phyloP scores from a whole-genome alignment of 345 rosid genomes.

The Aurinia saxatilis region DNA sequence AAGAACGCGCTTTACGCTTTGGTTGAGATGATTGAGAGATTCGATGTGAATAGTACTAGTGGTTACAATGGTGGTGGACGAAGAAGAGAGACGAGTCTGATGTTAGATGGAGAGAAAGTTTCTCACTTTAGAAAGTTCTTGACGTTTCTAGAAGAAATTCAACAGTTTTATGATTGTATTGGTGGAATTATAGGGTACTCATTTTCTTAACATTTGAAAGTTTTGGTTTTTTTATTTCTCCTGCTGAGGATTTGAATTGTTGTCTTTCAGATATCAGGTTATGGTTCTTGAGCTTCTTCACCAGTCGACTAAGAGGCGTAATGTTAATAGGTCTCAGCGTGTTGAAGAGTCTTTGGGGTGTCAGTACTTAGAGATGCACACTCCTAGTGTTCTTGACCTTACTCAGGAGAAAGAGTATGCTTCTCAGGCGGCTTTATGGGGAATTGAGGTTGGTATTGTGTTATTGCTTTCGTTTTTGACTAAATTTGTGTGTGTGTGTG shows the following conservation, averaged over 20 bases:
- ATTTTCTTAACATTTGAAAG: neutral
- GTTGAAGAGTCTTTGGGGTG: slow-evolving; percentile 42
- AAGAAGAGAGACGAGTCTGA: slow-evolving; percentile 18
- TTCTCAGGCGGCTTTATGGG: slow-evolving; percentile 91
- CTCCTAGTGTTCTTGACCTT: slow-evolving; percentile 72
- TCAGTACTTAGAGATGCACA: slow-evolving; percentile 62
- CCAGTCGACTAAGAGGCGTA: slow-evolving; percentile 42
- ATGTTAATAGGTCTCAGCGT: slow-evolving; percentile 31
- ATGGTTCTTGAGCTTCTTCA: slow-evolving; percentile 75
- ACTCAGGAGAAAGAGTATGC: slow-evolving; percentile 62
- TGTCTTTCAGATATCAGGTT: slow-evolving; percentile 72
- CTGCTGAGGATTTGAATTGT: slow-evolving; percentile 10
- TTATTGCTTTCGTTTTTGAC: neutral
- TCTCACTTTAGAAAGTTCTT: slow-evolving; percentile 46
- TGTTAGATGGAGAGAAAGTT: slow-evolving; percentile 37
- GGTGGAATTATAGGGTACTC: slow-evolving; percentile 87
- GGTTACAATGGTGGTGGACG: slow-evolving; percentile 20
- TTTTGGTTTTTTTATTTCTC: too few species aligned
- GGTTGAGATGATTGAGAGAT: slow-evolving; percentile 73
- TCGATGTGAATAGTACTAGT: slow-evolving; percentile 36
- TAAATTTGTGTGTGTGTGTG: neutral
- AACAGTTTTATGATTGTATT: slow-evolving; percentile 77
- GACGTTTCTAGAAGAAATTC: slow-evolving; percentile 51
- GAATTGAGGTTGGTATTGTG: slow-evolving; percentile 56
- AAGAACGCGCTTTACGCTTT: slow-evolving; percentile 62